Base-by-base conservation (phyloP, 2,329 filamentous ascomycete genomes). In the Aspergillus caelatus region DNA sequence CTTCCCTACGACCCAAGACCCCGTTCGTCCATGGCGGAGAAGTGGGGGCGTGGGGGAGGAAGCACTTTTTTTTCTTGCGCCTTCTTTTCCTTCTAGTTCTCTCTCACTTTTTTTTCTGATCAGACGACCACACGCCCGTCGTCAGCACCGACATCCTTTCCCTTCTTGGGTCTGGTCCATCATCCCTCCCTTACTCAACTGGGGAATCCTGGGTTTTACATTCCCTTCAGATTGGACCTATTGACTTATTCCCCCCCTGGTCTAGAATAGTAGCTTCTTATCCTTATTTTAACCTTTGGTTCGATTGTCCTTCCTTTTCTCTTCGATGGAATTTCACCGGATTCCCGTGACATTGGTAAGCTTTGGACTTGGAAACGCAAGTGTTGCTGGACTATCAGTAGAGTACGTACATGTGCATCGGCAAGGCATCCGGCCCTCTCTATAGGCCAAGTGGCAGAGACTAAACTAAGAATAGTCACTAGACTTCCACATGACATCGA, bases 21-120 rank as follows among this genome's bases (percentile, higher is more conserved):
- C 65, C 63, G 61, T 64, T 67, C 61, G 57, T 69, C 62, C 64
- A 70, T 68, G 67, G 68, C 66, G 68, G 69, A 71, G 69, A 70
- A 67, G 69, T 70, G 69, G 69, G 69, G 67, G 69, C 63, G 70
- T 71, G 70, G 69, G 70, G 70, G 65, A 68, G 52, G 34, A 39
- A 58, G 34, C 57, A 62, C 60, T 54, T 45, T 41, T 45, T 41
- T 57, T 34, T 59, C 45, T 46, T 30, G 36, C 43, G 39, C 21
- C 54, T 36, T 58, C 52, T 23, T 57, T 62, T 54, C 60, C 60
- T 62, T 60, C 58, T 41, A 19, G 43, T 55, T 61, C 46, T 58
- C 52, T 55, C 45, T 39, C 36, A 57, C 61, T 62, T 67, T 68
- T 68, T 68, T 68, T 70, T 67, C 65, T 69, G 68, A 69, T 69